Conservation (phyloP, 441 rosid genomes). For the Arabidopsis lyrata region DNA sequence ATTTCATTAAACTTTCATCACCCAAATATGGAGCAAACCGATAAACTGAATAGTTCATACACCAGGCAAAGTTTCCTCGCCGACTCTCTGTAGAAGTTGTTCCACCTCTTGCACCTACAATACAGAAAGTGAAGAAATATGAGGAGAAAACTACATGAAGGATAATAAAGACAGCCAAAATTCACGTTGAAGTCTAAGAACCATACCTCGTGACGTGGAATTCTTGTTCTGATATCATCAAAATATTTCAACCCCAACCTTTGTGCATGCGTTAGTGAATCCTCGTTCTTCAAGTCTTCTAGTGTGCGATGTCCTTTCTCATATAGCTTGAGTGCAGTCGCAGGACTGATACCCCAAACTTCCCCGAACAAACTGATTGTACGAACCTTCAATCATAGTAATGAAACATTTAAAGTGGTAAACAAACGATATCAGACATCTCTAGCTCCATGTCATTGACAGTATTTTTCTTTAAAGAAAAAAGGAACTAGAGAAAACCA, state of each 20-base stretch:
- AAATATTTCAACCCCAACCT: conserved; percentile 88
- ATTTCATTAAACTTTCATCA: background rate
- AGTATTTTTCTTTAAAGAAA: background rate
- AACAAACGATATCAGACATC: background rate
- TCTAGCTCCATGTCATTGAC: conserved; percentile 16
- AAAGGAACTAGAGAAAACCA: conserved; percentile 2
- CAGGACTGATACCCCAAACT: conserved; percentile 98
- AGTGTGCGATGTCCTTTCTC: conserved; percentile 88
- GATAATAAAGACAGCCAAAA: conserved; percentile 9
- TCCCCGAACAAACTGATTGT: conserved; percentile 87
- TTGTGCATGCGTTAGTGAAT: conserved; percentile 80
- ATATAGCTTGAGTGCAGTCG: conserved; percentile 88
- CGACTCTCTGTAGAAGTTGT: conserved; percentile 72
- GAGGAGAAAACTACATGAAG: background rate
- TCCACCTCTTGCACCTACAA: conserved; percentile 88
- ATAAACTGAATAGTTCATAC: conserved; percentile 50
- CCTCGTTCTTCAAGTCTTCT: conserved; percentile 83
- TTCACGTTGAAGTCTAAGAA: conserved; percentile 36
- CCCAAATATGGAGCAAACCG: background rate
- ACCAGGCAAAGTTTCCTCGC: conserved; percentile 80
- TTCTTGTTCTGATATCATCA: conserved; percentile 81
- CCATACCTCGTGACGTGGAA: conserved; percentile 86
- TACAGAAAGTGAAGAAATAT: conserved; percentile 22
- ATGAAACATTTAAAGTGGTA: conserved; percentile 24
- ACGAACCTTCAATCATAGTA: conserved; percentile 63